Evolutionary conservation across 192 early-diverging fungal species (phyloP).

Genomic region (Diversispora epigaea): DNA sequence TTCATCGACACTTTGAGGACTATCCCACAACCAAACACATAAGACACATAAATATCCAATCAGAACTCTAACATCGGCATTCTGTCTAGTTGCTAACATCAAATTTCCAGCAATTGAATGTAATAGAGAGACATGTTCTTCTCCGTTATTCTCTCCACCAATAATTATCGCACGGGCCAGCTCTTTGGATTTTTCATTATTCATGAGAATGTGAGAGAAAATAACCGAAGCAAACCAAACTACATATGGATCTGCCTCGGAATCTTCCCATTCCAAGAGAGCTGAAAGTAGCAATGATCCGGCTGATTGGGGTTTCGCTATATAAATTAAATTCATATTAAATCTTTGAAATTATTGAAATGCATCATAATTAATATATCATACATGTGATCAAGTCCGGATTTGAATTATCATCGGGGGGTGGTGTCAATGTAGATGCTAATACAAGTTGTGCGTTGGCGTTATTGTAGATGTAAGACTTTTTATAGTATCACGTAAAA

Average conservation of each 20-base stretch:
- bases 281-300: slow-evolving; percentile 85
- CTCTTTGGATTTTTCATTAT: slow-evolving; percentile 75
- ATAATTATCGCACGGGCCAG: slow-evolving; percentile 72
- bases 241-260: slow-evolving; percentile 75
- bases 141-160: slow-evolving; percentile 54
- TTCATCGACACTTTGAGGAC: slow-evolving; percentile 73
- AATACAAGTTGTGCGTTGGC: slow-evolving; percentile 84
- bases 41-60: slow-evolving; percentile 80
- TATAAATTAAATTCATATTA: background rate
- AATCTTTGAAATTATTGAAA: no score
- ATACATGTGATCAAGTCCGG: slow-evolving; percentile 23
- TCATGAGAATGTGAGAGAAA: slow-evolving; percentile 74
- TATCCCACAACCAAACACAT: slow-evolving; percentile 83
- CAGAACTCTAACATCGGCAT: slow-evolving; percentile 66
- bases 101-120: slow-evolving; percentile 82
- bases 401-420: slow-evolving; percentile 72
- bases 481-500: no score
- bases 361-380: no score
- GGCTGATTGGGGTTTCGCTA: slow-evolving; percentile 75
- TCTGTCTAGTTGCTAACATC: slow-evolving; percentile 64
- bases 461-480: slow-evolving; percentile 79
- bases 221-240: slow-evolving; percentile 88
- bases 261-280: slow-evolving; percentile 73
- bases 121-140: slow-evolving; percentile 83
- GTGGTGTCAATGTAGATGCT: slow-evolving; percentile 79